Conservation (phyloP, 768 basidiomycete species). For the Boletus bicolor region DNA sequence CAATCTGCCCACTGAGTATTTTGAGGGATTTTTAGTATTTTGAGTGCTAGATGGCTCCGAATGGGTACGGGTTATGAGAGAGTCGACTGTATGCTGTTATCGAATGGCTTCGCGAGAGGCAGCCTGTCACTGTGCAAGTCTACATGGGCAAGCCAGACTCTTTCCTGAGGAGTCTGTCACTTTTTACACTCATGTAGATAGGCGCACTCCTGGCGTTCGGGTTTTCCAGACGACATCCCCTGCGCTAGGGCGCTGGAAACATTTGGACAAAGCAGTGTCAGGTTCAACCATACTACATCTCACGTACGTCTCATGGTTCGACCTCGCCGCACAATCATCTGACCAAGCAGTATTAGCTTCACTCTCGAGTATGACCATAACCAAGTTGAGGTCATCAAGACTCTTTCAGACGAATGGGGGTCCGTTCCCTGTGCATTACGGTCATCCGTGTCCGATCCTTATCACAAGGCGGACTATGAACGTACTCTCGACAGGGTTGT, state of each 20-base stretch:
- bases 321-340: background rate
- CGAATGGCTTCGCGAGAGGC: background rate
- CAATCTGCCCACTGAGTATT: no score
- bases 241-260: background rate
- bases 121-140: background rate
- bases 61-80: no score
- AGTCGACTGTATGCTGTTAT: background rate
- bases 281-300: background rate
- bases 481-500: no score
- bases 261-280: background rate
- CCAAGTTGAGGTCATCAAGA: background rate
- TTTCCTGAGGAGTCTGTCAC: no score
- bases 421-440: background rate
- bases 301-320: background rate
- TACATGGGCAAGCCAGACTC: background rate
- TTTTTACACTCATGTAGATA: no score
- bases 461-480: no score
- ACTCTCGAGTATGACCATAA: background rate
- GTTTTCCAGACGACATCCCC: background rate
- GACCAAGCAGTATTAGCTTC: background rate
- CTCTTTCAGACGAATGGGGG: background rate
- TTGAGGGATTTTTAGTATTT: no score
- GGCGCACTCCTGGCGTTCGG: background rate
- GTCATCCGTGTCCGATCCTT: no score
- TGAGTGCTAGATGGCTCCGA: no score